phyloP scores from a whole-genome alignment of 768 basidiomycete species.

The Phanerochaete carnosa region DNA sequence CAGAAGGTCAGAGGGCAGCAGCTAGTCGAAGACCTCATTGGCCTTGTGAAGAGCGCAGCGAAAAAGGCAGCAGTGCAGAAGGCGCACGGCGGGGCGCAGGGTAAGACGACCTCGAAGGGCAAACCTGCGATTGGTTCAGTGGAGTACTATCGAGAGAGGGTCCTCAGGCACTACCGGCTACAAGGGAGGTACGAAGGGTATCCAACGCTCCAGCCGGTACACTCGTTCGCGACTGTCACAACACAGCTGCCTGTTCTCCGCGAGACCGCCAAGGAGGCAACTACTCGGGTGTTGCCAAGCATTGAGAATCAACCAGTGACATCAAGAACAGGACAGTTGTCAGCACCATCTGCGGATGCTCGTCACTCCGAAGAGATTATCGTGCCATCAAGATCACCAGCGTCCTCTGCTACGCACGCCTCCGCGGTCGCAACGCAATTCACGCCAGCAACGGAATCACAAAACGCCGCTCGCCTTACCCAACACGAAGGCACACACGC shows the following conservation, averaged over 20 bases:
- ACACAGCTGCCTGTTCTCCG: no score
- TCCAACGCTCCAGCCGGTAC: not conserved
- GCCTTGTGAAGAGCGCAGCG: conserved; percentile 57
- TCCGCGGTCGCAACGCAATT: no score
- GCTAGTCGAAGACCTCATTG: conserved; percentile 57
- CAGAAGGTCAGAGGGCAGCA: conserved; percentile 59
- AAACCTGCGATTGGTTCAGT: conserved; percentile 7
- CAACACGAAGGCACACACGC: not conserved
- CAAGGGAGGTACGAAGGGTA: conserved; percentile 16
- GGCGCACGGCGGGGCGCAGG: conserved; percentile 4
- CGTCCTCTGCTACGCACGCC: no score
- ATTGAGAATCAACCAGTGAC: no score
- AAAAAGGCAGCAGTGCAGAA: conserved; percentile 59
- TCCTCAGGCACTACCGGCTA: conserved; percentile 30
- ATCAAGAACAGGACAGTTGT: no score
- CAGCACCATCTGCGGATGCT: no score
- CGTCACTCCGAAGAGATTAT: no score
- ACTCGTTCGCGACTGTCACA: no score
- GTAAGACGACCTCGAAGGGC: not conserved
- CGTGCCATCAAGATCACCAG: no score
- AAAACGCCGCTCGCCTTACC: not conserved
- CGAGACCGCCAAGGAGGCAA: no score
- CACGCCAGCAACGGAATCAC: not conserved
- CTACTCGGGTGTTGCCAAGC: no score
- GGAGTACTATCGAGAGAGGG: conserved; percentile 20